These are phyloP conservation scores for Scenedesmus sp. DNA, from an alignment of 163 green algal species.

Conservation along the genomic window DNA sequence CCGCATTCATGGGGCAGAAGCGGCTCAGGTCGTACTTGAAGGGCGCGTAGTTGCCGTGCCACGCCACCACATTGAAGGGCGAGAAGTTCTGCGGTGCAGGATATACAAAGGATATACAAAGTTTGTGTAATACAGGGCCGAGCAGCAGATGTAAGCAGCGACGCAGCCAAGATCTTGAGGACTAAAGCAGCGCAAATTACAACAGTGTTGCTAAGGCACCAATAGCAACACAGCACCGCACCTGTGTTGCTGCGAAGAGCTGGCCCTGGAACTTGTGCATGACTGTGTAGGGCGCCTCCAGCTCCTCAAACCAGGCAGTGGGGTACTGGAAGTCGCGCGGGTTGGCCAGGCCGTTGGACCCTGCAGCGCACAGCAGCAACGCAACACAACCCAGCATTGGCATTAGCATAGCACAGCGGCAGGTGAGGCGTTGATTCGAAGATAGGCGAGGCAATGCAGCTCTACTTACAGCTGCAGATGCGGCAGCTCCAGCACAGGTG, in stretches of 20 bases:
- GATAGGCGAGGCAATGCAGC: too few relatives aligned
- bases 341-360: slow-evolving; percentile 93
- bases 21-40: slow-evolving; percentile 91
- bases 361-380: slow-evolving; percentile 55
- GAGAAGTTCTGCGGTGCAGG: slow-evolving; percentile 79
- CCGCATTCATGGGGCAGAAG: slow-evolving; percentile 94
- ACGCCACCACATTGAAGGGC: slow-evolving; percentile 97
- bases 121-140: background rate
- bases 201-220: background rate
- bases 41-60: slow-evolving; percentile 95
- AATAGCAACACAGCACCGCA: background rate
- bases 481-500: too few relatives aligned
- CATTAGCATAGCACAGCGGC: background rate
- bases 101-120: too few relatives aligned
- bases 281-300: slow-evolving; percentile 70
- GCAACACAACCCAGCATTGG: too few relatives aligned
- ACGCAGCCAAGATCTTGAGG: too few relatives aligned
- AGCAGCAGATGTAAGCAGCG: slow-evolving; percentile 11
- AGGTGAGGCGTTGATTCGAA: too few relatives aligned
- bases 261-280: slow-evolving; percentile 93
- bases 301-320: slow-evolving; percentile 90
- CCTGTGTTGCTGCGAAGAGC: slow-evolving; percentile 79
- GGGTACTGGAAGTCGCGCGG: slow-evolving; percentile 91
- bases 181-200: too few relatives aligned
- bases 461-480: too few relatives aligned